A percentile compares a stretch with the other conserved stretches of the same genome.
phyloP scores from a whole-genome alignment of 2,329 filamentous ascomycete species.

The Pseudogymnoascus sp. region DNA sequence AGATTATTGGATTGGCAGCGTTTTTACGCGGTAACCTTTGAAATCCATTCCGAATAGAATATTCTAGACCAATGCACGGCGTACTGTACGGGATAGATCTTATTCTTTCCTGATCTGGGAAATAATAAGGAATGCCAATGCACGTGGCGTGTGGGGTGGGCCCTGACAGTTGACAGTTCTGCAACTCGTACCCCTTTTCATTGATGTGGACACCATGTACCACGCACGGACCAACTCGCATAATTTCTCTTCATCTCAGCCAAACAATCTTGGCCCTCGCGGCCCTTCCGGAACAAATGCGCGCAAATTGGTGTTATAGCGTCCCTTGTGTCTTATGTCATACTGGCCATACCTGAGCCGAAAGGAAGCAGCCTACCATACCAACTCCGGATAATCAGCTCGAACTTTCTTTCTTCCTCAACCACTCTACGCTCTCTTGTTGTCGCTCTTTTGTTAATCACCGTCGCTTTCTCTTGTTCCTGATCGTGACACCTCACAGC shows the following conservation, averaged over 20 bases:
- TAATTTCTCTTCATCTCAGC: conserved; percentile 4
- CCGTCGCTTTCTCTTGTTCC: background rate
- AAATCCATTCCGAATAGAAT: background rate
- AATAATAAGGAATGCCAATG: background rate
- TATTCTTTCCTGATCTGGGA: background rate
- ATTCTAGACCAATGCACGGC: background rate
- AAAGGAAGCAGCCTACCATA: background rate
- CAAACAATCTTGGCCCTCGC: conserved; percentile 1
- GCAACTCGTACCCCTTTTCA: conserved; percentile 1
- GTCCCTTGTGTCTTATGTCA: conserved; percentile 8
- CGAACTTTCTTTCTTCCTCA: background rate
- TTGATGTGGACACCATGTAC: background rate
- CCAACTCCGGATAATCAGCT: background rate
- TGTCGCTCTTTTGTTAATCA: background rate
- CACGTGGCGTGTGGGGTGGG: background rate
- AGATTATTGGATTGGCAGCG: conserved; percentile 56
- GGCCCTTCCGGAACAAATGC: background rate
- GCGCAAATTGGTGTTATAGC: conserved; percentile 5
- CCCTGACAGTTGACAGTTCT: conserved; percentile 6
- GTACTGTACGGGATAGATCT: background rate
- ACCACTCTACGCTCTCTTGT: background rate
- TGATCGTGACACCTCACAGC: background rate
- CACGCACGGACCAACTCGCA: background rate
- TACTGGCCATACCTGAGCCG: background rate
- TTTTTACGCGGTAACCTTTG: conserved; percentile 36